Evolutionary conservation across 1,139 yeast genomes (phyloP).

Genomic region (Suzukiozyma palmioleophila): DNA sequence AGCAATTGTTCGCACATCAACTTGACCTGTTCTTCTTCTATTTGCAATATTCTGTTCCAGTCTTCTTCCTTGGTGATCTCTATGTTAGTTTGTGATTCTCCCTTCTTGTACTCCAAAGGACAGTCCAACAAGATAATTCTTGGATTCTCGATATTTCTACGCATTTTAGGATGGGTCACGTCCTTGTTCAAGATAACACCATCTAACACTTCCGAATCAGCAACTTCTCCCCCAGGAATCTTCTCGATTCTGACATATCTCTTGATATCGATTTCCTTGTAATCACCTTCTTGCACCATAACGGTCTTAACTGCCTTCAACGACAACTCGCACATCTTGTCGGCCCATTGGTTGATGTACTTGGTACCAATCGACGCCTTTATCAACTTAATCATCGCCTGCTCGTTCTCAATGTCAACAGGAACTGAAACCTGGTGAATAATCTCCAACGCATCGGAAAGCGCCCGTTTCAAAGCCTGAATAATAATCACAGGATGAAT

Average conservation of each 20-base stretch:
- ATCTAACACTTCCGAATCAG: constrained; percentile 80
- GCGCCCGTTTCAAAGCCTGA: constrained; percentile 88
- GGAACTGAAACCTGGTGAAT: constrained; percentile 82
- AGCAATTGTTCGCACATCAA: constrained; percentile 80
- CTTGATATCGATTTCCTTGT: constrained; percentile 87
- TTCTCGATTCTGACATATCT: constrained; percentile 92
- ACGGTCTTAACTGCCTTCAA: constrained; percentile 87
- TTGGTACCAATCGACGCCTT: constrained; percentile 95
- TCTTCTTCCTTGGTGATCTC: constrained; percentile 96
- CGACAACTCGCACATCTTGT: constrained; percentile 85
- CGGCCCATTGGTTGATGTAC: constrained; percentile 88
- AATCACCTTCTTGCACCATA: constrained; percentile 58
- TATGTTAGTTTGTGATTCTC: constrained; percentile 96
- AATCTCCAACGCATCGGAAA: constrained; percentile 84
- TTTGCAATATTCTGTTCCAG: constrained; percentile 92
- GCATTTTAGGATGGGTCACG: constrained; percentile 97
- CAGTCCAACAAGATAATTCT: constrained; percentile 86
- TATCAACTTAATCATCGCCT: constrained; percentile 82
- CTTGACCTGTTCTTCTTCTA: constrained; percentile 97
- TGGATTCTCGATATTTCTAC: constrained; percentile 82
- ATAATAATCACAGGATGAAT: constrained; percentile 96
- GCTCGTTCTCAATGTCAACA: constrained; percentile 79
- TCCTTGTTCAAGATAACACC: constrained; percentile 95
- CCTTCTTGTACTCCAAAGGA: constrained; percentile 97
- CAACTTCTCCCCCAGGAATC: constrained; percentile 96